Evolutionary conservation across 2,329 filamentous ascomycete species (phyloP).

Genomic region (Xylaria arbuscula): DNA sequence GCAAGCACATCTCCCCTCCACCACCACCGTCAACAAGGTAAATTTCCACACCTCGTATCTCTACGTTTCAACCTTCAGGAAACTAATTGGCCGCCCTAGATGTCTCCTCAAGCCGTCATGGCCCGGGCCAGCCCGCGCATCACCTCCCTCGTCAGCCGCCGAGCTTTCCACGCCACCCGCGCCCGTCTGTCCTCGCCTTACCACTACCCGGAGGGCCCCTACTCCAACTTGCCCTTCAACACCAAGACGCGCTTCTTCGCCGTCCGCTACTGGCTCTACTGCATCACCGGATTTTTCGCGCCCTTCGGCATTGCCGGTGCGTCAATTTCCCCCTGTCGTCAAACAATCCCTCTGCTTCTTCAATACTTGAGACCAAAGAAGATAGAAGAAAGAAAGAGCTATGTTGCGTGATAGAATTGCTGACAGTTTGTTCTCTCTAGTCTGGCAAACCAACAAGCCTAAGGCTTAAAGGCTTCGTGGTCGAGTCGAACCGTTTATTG

Average conservation of each 20-base stretch:
- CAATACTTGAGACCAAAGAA: neutral
- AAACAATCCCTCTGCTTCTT: neutral
- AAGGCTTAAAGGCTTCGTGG: slow-evolving; percentile 51
- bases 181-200: slow-evolving; percentile 88
- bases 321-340: slow-evolving; percentile 50
- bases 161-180: slow-evolving; percentile 93
- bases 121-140: slow-evolving; percentile 68
- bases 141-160: slow-evolving; percentile 80
- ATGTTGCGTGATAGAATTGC: slow-evolving; percentile 1
- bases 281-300: slow-evolving; percentile 65
- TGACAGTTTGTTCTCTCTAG: slow-evolving; percentile 49
- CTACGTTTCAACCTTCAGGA: slow-evolving; percentile 10
- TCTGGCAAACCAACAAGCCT: slow-evolving; percentile 63
- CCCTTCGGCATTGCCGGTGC: slow-evolving; percentile 73
- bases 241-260: slow-evolving; percentile 88
- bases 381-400: neutral
- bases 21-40: slow-evolving; percentile 40
- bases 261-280: slow-evolving; percentile 83
- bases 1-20: slow-evolving; percentile 31
- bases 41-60: neutral
- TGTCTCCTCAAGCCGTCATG: slow-evolving; percentile 77
- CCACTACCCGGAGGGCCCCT: slow-evolving; percentile 97
- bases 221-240: slow-evolving; percentile 97
- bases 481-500: slow-evolving; percentile 7
- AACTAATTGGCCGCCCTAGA: slow-evolving; percentile 69